phyloP scores from a whole-genome alignment of 2,329 filamentous ascomycete genomes.

The Cordyceps militaris region DNA sequence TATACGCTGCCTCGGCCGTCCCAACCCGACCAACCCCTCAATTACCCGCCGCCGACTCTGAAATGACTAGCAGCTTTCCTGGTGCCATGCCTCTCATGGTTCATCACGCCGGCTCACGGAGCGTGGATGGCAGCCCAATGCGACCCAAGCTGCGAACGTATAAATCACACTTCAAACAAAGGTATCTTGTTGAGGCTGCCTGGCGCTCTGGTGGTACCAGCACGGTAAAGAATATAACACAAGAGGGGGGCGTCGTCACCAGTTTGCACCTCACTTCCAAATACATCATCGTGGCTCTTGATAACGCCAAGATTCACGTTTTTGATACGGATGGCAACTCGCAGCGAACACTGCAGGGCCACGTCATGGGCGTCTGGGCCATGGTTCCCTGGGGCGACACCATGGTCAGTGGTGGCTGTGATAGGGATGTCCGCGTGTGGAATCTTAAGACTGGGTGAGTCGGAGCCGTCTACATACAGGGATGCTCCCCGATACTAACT shows the following conservation, averaged over 20 bases:
- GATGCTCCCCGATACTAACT: not conserved
- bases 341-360: slow-evolving; percentile 82
- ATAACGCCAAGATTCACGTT: slow-evolving; percentile 98
- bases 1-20: slow-evolving; percentile 28
- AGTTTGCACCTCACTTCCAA: slow-evolving; percentile 89
- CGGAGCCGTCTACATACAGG: not conserved
- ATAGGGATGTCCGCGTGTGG: slow-evolving; percentile 95
- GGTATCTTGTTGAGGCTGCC: slow-evolving; percentile 93
- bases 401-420: slow-evolving; percentile 91
- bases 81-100: slow-evolving; percentile 32
- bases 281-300: slow-evolving; percentile 94
- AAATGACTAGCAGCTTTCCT: slow-evolving; percentile 38
- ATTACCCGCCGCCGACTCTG: slow-evolving; percentile 27
- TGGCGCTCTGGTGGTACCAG: slow-evolving; percentile 90
- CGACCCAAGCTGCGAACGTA: slow-evolving; percentile 72
- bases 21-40: slow-evolving; percentile 25
- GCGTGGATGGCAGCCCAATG: slow-evolving; percentile 44
- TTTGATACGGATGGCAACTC: slow-evolving; percentile 88
- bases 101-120: slow-evolving; percentile 38
- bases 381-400: slow-evolving; percentile 98
- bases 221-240: slow-evolving; percentile 80
- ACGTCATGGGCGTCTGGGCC: slow-evolving; percentile 99
- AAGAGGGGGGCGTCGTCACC: slow-evolving; percentile 94
- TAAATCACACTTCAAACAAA: slow-evolving; percentile 94
- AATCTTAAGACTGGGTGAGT: slow-evolving; percentile 84